Evolutionary conservation across 148 eudicot genomes (phyloP).

Genomic region (Chenopodium album): DNA sequence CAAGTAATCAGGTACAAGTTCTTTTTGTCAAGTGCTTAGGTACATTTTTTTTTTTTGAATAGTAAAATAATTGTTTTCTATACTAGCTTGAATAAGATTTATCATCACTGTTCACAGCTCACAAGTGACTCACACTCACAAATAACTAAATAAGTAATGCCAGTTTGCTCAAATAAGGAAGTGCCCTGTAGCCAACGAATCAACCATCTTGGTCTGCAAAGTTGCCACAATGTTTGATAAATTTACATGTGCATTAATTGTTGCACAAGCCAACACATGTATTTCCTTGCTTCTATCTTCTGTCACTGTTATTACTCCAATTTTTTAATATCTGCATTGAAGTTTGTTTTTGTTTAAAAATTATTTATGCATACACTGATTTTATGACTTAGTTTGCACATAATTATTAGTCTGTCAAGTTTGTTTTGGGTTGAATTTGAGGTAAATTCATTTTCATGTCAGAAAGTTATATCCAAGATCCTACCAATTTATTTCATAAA

Average conservation of each 20-base stretch:
- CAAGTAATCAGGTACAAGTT: no score
- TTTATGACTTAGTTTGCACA: not conserved
- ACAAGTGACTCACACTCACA: not conserved
- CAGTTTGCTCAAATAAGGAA: constrained; percentile 3
- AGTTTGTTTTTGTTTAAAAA: not conserved
- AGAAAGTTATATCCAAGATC: no score
- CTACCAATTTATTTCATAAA: no score
- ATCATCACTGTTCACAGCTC: constrained; percentile 6
- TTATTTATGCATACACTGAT: not conserved
- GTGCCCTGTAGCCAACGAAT: constrained; percentile 4
- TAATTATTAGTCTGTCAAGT: not conserved
- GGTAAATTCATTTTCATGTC: not conserved
- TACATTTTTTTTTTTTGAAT: no score
- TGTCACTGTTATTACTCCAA: not conserved
- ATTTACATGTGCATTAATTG: constrained; percentile 7
- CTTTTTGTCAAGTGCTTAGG: no score
- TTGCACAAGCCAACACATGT: constrained; percentile 14
- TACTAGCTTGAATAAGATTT: not conserved
- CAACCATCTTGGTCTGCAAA: constrained; percentile 5
- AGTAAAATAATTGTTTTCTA: no score
- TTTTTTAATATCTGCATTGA: constrained; percentile 1
- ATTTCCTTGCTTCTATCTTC: constrained; percentile 5
- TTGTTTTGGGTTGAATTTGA: not conserved
- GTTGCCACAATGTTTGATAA: not conserved
- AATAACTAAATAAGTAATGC: not conserved